A percentile compares a stretch with the other conserved stretches of the same genome.
Conservation (phyloP, 2,329 filamentous ascomycete genomes). For the Cladosporium colombiae region DNA sequence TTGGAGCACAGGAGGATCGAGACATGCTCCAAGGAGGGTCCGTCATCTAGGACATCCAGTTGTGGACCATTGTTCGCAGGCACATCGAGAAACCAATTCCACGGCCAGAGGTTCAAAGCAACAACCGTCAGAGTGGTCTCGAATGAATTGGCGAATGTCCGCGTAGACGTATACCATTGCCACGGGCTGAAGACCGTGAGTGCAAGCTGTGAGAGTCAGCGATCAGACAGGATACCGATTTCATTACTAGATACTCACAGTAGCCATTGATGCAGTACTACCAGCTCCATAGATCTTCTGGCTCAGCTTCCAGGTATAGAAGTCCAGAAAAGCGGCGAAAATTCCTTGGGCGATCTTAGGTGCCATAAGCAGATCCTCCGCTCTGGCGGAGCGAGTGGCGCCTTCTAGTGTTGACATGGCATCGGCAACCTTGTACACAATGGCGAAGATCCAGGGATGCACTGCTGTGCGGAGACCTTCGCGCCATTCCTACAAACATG, state of each 20-base stretch:
- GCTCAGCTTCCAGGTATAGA: slow-evolving; percentile 83
- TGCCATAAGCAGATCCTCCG: slow-evolving; percentile 67
- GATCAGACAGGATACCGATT: not conserved
- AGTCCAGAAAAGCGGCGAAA: slow-evolving; percentile 77
- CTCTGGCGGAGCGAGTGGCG: slow-evolving; percentile 57
- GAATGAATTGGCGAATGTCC: slow-evolving; percentile 91
- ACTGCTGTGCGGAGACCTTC: slow-evolving; percentile 84
- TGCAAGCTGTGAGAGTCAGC: slow-evolving; percentile 55
- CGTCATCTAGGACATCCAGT: slow-evolving; percentile 2
- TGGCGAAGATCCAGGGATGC: slow-evolving; percentile 84
- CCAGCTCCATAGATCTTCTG: slow-evolving; percentile 68
- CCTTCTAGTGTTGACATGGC: slow-evolving; percentile 57
- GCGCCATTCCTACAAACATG: slow-evolving; percentile 76
- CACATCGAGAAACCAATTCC: slow-evolving; percentile 52
- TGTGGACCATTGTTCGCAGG: not conserved
- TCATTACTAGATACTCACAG: slow-evolving; percentile 43
- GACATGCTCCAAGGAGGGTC: slow-evolving; percentile 6
- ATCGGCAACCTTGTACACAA: slow-evolving; percentile 66
- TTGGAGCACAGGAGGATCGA: too few relatives aligned
- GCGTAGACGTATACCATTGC: slow-evolving; percentile 94
- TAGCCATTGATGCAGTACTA: slow-evolving; percentile 65
- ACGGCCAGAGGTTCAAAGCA: slow-evolving; percentile 84
- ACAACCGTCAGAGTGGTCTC: slow-evolving; percentile 84
- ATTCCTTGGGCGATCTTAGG: slow-evolving; percentile 76
- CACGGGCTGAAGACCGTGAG: slow-evolving; percentile 78